Percentiles rank a stretch among this genome's conserved stretches.
Conservation (phyloP, 345 rosid species). For the Draba incana region DNA sequence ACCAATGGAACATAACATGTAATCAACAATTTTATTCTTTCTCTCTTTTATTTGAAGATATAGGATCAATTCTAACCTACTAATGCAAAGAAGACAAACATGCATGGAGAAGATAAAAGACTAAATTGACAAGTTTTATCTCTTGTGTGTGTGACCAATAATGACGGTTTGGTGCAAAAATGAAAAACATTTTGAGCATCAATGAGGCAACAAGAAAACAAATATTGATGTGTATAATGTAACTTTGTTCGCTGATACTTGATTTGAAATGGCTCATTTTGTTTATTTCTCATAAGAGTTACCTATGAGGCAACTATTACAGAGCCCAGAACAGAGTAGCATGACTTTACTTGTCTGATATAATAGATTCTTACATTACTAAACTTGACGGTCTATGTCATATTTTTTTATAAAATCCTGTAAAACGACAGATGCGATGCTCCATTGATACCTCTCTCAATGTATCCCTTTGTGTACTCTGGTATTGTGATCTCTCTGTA, state of each 20-base stretch:
- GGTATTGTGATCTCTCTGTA: slow-evolving; percentile 31
- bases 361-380: too few relatives aligned
- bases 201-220: too few relatives aligned
- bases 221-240: too few relatives aligned
- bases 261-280: not conserved
- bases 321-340: not conserved
- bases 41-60: too few relatives aligned
- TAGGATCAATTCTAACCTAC: not conserved
- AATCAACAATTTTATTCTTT: too few relatives aligned
- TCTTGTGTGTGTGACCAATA: not conserved
- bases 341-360: not conserved
- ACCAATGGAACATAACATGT: too few relatives aligned
- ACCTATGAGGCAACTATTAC: not conserved
- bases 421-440: slow-evolving; percentile 30
- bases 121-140: too few relatives aligned
- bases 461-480: slow-evolving; percentile 39
- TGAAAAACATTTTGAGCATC: too few relatives aligned
- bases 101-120: too few relatives aligned
- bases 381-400: not conserved
- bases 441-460: slow-evolving; percentile 39
- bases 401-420: slow-evolving; percentile 20
- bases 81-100: too few relatives aligned
- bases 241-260: too few relatives aligned
- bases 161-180: too few relatives aligned
- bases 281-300: not conserved